Conservation (phyloP, 1,284 basidiomycete species). For the Trametes versicolor region DNA sequence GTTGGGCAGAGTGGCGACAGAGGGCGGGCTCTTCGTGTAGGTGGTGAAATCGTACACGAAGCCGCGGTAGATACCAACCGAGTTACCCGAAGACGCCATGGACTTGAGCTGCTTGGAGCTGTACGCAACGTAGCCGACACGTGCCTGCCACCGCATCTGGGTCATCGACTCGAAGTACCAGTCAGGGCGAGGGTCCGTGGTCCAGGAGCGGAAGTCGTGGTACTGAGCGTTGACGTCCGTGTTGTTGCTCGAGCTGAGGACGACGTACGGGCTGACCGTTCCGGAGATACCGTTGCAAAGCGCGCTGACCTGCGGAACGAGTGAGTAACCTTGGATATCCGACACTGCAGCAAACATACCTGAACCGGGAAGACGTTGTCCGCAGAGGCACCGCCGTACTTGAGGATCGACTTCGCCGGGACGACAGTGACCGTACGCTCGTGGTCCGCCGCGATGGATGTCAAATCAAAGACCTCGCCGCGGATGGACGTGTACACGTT, state of each 20-base stretch:
- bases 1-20: conserved; percentile 64
- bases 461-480: conserved; percentile 93
- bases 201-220: conserved; percentile 93
- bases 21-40: conserved; percentile 72
- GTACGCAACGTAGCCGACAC: conserved; percentile 91
- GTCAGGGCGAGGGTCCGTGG: conserved; percentile 92
- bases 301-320: conserved; percentile 77
- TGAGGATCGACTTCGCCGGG: conserved; percentile 75
- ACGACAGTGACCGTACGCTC: conserved; percentile 79
- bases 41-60: conserved; percentile 90
- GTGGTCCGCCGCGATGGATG: conserved; percentile 68
- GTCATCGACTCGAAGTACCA: conserved; percentile 98
- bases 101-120: conserved; percentile 83
- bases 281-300: conserved; percentile 91
- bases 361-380: conserved; percentile 95
- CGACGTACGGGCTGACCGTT: conserved; percentile 41
- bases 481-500: conserved; percentile 87
- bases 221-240: conserved; percentile 88
- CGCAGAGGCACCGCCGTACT: conserved; percentile 85
- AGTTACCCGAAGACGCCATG: conserved; percentile 71
- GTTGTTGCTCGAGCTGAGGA: conserved; percentile 82
- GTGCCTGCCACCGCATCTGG: conserved; percentile 87
- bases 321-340: conserved; percentile 14
- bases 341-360: conserved; percentile 51
- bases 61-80: conserved; percentile 85